A percentile compares a stretch with the other conserved stretches of the same genome.
Conservation (phyloP, 2,329 filamentous ascomycete genomes). For the Fusarium sp. region DNA sequence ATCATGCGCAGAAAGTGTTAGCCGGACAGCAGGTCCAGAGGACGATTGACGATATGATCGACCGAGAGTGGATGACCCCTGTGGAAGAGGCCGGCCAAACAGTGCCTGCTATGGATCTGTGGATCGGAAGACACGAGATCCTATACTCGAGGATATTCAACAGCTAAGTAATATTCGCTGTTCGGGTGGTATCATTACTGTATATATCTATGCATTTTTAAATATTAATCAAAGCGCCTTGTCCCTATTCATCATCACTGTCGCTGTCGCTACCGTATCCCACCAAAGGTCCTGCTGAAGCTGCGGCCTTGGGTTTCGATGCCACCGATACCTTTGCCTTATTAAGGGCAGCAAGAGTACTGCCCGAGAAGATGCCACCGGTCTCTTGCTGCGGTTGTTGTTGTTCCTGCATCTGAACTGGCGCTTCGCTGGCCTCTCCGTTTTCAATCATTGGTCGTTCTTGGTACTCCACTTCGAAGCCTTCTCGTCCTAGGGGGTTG, state of each 20-base stretch:
- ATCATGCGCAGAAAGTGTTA: slow-evolving; percentile 79
- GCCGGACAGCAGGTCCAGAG: slow-evolving; percentile 68
- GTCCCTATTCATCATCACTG: slow-evolving; percentile 71
- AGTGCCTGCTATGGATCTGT: slow-evolving; percentile 82
- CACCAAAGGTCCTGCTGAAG: slow-evolving; percentile 78
- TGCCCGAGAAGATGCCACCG: slow-evolving; percentile 81
- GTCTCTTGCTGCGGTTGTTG: slow-evolving; percentile 54
- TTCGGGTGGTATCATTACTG: slow-evolving; percentile 48
- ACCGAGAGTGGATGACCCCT: slow-evolving; percentile 66
- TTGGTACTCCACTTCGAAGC: slow-evolving; percentile 72
- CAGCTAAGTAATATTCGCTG: slow-evolving; percentile 61
- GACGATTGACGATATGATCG: slow-evolving; percentile 68
- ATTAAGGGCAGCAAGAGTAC: slow-evolving; percentile 83
- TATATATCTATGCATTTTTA: slow-evolving; percentile 42
- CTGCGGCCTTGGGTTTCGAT: slow-evolving; percentile 64
- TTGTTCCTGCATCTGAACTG: slow-evolving; percentile 46
- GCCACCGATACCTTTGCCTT: slow-evolving; percentile 65
- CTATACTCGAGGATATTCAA: slow-evolving; percentile 90
- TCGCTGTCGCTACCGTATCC: slow-evolving; percentile 93
- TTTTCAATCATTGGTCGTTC: slow-evolving; percentile 68
- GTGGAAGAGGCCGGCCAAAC: slow-evolving; percentile 78
- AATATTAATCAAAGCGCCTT: slow-evolving; percentile 43
- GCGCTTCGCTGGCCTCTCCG: slow-evolving; percentile 59
- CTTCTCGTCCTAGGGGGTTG: slow-evolving; percentile 67
- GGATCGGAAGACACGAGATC: slow-evolving; percentile 84